Evolutionary conservation across 2,329 filamentous ascomycete species (phyloP), one percentile per base, ranked within the genome.

Genomic region (Tolypocladium inflatum): DNA sequence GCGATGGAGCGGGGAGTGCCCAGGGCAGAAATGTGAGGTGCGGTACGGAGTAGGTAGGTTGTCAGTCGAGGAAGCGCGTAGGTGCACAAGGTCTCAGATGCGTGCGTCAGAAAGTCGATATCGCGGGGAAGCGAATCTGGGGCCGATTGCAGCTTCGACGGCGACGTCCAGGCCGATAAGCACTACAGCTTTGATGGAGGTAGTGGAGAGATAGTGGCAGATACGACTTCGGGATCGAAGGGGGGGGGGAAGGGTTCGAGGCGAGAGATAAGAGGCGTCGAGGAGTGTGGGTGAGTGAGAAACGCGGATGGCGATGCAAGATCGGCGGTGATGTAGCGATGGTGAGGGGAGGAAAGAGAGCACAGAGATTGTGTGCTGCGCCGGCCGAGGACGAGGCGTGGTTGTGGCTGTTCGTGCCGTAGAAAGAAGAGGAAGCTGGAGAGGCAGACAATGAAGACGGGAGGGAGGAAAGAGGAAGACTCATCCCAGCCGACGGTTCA

Each of bases 391-490:
- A 38, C 15, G 43, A 39, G 38, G 39, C 53, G 33, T 37, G n/a
- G 38, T 15, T 53, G 37, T n/a, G 45, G 50, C 10, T 8, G 30
- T 33, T 51, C 6, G 48, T 35, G 35, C 3, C 50, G 4, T 8
- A 6, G 56, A 13, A 21, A 43, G 33, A 30, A 11, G n/a, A 30
- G 19, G 26, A 51, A 21, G 56, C 54, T 10, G 39, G 30, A 23
- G 8, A 45, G 30, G 45, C 19, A 26, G 48, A 37, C 35, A 55
- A 37, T 39, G 45, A 23, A 39, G 41, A 68, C 62, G 60, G 52
- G 37, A 54, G 55, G 41, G 55, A 57, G 35, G 56, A 57, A 53
- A 55, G 48, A 51, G 53, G 43, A 33, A 48, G 48, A 39, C 10
- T 39, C 35, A 39, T 23, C 19, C 48, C 26, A 33, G 13, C 26